phyloP scores from a whole-genome alignment of 257 asterid species.

The Ligustrum vulgare region DNA sequence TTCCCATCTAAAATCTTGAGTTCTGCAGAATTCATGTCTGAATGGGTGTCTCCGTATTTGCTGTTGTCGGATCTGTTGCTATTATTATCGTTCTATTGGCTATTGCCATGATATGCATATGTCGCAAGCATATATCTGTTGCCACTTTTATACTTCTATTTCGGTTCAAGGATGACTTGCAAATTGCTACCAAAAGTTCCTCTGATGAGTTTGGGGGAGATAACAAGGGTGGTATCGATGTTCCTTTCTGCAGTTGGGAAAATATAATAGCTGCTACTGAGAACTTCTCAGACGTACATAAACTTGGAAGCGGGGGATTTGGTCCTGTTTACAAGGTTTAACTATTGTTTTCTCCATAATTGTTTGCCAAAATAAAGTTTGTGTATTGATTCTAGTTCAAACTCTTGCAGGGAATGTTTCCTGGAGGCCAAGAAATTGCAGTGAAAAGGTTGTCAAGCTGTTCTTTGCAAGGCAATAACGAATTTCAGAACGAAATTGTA shows the following conservation, averaged over 20 bases:
- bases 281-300: conserved; percentile 36
- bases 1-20: conserved; percentile 37
- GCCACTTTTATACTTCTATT: background rate
- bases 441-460: background rate
- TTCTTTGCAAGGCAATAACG: too few relatives aligned
- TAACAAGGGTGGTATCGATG: too few relatives aligned
- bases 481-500: too few relatives aligned
- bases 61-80: background rate
- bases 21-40: conserved; percentile 30
- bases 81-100: background rate
- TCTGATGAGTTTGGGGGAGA: too few relatives aligned
- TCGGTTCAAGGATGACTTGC: too few relatives aligned
- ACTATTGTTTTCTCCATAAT: background rate
- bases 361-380: too few relatives aligned
- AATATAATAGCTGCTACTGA: background rate
- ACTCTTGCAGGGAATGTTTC: conserved; percentile 28
- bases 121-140: background rate
- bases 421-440: background rate
- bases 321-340: conserved; percentile 42
- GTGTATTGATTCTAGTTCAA: background rate
- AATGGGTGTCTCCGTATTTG: conserved; percentile 45
- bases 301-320: conserved; percentile 54
- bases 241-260: background rate
- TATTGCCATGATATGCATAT: background rate
- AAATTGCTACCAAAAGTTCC: too few relatives aligned